Evolutionary conservation across 176 grass and related monocot species (phyloP).

Genomic region (Leersia perrieri): DNA sequence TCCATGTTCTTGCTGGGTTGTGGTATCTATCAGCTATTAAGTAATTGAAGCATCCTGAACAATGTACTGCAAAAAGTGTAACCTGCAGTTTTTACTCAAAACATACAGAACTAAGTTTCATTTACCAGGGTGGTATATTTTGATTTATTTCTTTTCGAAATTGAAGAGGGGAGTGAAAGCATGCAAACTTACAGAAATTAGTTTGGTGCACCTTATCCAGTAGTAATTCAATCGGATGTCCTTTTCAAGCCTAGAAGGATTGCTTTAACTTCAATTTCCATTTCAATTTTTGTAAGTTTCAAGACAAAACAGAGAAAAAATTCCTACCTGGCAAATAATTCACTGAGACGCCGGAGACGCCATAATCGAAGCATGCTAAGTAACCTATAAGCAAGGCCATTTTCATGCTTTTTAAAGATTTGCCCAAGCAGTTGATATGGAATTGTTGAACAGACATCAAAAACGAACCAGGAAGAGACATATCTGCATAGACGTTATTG

Average conservation of each 20-base stretch:
- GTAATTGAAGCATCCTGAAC: conserved; percentile 85
- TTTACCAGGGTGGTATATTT: background rate
- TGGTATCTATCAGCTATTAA: conserved; percentile 86
- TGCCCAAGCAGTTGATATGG: conserved; percentile 63
- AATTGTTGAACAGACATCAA: conserved; percentile 79
- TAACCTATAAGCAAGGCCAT: conserved; percentile 62
- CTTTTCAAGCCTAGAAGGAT: conserved; percentile 74
- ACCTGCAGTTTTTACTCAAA: conserved; percentile 47
- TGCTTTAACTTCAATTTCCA: conserved; percentile 22
- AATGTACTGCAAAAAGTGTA: conserved; percentile 82
- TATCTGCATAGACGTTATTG: conserved; percentile 50
- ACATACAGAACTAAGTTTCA: conserved; percentile 5
- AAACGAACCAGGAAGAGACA: conserved; percentile 72
- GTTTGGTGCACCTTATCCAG: conserved; percentile 84
- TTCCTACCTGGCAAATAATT: conserved; percentile 79
- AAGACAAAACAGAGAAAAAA: background rate
- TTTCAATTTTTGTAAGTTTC: conserved; percentile 10
- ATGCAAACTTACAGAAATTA: conserved; percentile 64
- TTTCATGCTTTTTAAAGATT: conserved; percentile 56
- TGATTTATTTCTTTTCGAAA: background rate
- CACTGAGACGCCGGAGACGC: conserved; percentile 75
- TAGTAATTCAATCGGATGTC: conserved; percentile 83
- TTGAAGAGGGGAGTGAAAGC: background rate
- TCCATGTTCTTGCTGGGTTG: conserved; percentile 72
- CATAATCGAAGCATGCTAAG: conserved; percentile 79